A percentile compares a stretch with the other conserved stretches of the same genome.
phyloP scores from a whole-genome alignment of 1,284 basidiomycete species.

The Heliocybe sulcata region DNA sequence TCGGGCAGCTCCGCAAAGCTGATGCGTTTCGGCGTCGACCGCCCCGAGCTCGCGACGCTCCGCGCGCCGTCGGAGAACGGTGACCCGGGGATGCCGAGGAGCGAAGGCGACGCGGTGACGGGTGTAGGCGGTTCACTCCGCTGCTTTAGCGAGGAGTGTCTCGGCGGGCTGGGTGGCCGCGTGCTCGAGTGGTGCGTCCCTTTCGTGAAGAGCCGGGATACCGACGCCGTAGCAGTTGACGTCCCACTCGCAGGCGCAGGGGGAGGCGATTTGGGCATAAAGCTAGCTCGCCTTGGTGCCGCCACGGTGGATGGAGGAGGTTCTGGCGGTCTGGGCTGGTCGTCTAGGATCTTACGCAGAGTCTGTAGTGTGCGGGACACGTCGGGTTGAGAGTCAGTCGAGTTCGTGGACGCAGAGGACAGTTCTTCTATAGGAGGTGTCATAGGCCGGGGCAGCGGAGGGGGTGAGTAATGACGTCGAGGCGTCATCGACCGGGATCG shows the following conservation, averaged over 20 bases:
- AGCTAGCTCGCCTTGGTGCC: slow-evolving; percentile 12
- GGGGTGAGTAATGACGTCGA: slow-evolving; percentile 19
- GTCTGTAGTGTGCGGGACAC: slow-evolving; percentile 51
- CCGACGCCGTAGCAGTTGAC: slow-evolving; percentile 1
- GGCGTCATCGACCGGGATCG: slow-evolving; percentile 32
- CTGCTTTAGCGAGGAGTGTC: slow-evolving; percentile 45
- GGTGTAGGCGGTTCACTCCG: slow-evolving; percentile 16
- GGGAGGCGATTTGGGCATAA: slow-evolving; percentile 20
- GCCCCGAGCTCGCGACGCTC: slow-evolving; percentile 22
- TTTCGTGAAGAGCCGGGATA: slow-evolving; percentile 5
- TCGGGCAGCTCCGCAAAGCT: slow-evolving; percentile 70
- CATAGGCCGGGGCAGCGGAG: slow-evolving; percentile 27
- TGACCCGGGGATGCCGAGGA: slow-evolving; percentile 22
- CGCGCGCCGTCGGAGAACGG: slow-evolving; percentile 16
- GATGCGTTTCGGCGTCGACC: slow-evolving; percentile 67
- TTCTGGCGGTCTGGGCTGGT: slow-evolving; percentile 28
- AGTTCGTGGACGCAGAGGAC: slow-evolving; percentile 31
- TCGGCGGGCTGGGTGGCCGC: slow-evolving; percentile 42
- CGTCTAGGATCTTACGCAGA: slow-evolving; percentile 62
- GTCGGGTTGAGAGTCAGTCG: slow-evolving; percentile 37
- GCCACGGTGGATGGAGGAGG: slow-evolving; percentile 15
- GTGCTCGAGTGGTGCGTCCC: slow-evolving; percentile 54
- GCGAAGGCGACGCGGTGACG: slow-evolving; percentile 18
- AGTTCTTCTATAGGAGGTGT: slow-evolving; percentile 52
- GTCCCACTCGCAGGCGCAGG: slow-evolving; percentile 25